phyloP scores from a whole-genome alignment of 306 rosid genomes.

The Fragaria ananassa region DNA sequence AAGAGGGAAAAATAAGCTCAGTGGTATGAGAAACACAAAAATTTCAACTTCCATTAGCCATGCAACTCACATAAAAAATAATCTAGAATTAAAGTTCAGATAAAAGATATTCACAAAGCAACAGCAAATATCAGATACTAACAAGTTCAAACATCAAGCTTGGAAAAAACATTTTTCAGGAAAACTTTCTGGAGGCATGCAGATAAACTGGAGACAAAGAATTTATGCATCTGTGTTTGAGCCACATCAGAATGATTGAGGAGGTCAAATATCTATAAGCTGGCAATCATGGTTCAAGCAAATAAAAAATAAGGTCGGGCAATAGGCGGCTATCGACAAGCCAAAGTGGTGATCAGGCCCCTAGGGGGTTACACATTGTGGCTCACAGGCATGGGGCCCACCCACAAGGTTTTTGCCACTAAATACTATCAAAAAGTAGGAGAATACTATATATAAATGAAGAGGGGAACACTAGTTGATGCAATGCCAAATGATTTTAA shows the following conservation, averaged over 20 bases:
- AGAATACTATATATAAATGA: not conserved
- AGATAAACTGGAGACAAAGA: not conserved
- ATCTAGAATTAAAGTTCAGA: not conserved
- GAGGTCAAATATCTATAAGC: not conserved
- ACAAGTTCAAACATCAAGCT: not conserved
- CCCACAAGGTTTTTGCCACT: not conserved
- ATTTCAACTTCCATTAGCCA: not conserved
- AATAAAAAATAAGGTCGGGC: too few species aligned
- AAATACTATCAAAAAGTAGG: not conserved
- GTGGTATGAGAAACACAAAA: not conserved
- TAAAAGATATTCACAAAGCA: not conserved
- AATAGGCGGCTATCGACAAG: not conserved
- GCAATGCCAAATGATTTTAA: not conserved
- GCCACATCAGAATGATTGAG: not conserved
- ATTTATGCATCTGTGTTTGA: not conserved
- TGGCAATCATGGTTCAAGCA: not conserved
- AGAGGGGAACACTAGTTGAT: not conserved
- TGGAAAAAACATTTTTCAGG: not conserved
- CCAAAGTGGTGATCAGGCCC: not conserved
- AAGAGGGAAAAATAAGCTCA: conserved; percentile 7
- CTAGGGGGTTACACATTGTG: not conserved
- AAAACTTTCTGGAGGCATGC: not conserved
- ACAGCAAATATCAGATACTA: not conserved
- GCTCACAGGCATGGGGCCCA: not conserved
- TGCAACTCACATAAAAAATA: not conserved